These are phyloP conservation scores for Penicillium sumatraense DNA, from an alignment of 2,329 filamentous ascomycete species.

Conservation along the genomic window DNA sequence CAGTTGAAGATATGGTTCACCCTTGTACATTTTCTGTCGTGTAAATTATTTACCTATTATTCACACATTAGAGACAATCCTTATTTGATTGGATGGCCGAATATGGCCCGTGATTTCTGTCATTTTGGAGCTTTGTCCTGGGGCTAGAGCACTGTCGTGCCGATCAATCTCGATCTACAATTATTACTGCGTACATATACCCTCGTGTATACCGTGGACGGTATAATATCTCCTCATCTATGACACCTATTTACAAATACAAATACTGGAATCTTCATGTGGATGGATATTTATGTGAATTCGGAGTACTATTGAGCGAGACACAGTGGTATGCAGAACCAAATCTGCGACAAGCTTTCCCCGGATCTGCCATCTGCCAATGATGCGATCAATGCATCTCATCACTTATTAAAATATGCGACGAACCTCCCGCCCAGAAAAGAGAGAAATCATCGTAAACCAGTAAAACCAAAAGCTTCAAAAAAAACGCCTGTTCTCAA, in stretches of 20 bases:
- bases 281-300: not conserved
- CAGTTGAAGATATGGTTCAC: conserved; percentile 49
- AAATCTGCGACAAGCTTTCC: not conserved
- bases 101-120: not conserved
- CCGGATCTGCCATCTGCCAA: not conserved
- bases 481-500: conserved; percentile 20
- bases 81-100: not conserved
- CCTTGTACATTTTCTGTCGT: not conserved
- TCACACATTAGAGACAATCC: conserved; percentile 7
- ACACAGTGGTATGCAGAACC: not conserved
- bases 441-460: not conserved
- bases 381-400: not conserved
- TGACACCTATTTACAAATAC: not conserved
- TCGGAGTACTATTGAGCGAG: not conserved
- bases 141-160: not conserved
- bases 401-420: not conserved
- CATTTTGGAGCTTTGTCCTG: not conserved
- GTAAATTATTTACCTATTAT: not conserved
- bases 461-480: not conserved
- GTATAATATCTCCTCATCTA: not conserved
- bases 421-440: not conserved
- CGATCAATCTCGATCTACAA: not conserved
- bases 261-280: not conserved
- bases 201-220: no score
- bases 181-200: no score